These are phyloP conservation scores for Apophysomyces sp. DNA, from an alignment of 371 early-diverging fungal species.

Conservation along the genomic window DNA sequence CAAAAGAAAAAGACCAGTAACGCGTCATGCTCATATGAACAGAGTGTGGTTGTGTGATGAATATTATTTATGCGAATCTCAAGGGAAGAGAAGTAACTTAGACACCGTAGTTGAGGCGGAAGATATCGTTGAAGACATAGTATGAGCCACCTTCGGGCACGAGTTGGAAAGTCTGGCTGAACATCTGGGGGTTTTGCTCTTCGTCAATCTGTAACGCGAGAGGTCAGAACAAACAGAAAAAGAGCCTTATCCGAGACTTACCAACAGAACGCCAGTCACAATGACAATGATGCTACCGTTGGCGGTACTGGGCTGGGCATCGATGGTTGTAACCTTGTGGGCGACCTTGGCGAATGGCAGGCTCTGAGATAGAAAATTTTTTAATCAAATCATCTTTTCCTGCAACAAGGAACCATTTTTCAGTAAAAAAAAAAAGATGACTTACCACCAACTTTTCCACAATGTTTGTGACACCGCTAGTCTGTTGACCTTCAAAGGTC, in stretches of 20 bases:
- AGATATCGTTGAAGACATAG: conserved; percentile 80
- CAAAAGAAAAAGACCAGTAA: no score
- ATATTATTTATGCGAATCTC: not conserved
- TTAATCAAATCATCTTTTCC: not conserved
- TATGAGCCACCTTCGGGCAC: conserved; percentile 56
- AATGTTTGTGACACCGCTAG: conserved; percentile 59
- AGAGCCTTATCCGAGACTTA: conserved; percentile 27
- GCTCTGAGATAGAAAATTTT: conserved; percentile 34
- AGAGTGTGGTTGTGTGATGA: not conserved
- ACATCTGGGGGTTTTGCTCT: conserved; percentile 74
- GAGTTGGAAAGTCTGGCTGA: conserved; percentile 85
- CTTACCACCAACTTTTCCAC: conserved; percentile 81
- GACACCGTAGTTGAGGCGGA: conserved; percentile 68
- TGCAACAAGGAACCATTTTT: not conserved
- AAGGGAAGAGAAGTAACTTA: not conserved
- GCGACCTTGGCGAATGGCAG: conserved; percentile 78
- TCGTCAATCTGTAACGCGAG: conserved; percentile 64
- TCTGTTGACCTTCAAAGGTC: conserved; percentile 79
- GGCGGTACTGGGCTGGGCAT: conserved; percentile 72
- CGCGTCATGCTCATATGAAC: no score
- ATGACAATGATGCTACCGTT: conserved; percentile 62
- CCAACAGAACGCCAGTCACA: conserved; percentile 88
- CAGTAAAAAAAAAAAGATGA: conserved; percentile 11
- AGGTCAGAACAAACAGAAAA: not conserved
- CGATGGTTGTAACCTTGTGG: conserved; percentile 70